These are phyloP conservation scores for Amborella trichopoda DNA, from an alignment of 164 flowering plant genomes.

Conservation along the genomic window DNA sequence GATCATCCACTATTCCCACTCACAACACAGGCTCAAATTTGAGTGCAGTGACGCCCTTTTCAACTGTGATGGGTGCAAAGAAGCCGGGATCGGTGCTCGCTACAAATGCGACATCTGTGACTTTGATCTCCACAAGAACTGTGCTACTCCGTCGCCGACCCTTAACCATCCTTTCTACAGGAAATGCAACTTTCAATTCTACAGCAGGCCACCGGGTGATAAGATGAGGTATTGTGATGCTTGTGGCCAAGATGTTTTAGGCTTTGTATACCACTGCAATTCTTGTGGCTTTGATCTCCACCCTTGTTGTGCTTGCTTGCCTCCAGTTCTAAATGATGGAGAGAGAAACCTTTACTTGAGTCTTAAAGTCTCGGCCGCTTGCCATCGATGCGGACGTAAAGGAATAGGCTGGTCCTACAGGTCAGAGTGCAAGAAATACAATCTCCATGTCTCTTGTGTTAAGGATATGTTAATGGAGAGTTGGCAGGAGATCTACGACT, in stretches of 20 bases:
- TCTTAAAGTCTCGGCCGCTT: constrained; percentile 25
- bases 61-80: constrained; percentile 63
- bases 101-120: constrained; percentile 43
- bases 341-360: constrained; percentile 25
- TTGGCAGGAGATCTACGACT: constrained; percentile 43
- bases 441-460: constrained; percentile 54
- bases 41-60: constrained; percentile 47
- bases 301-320: constrained; percentile 56
- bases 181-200: constrained; percentile 37
- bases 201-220: constrained; percentile 27
- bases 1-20: constrained; percentile 34
- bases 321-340: constrained; percentile 40
- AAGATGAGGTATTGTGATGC: constrained; percentile 33
- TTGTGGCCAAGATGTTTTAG: constrained; percentile 29
- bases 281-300: constrained; percentile 51
- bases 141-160: constrained; percentile 27
- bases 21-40: constrained; percentile 40
- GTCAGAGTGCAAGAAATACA: constrained; percentile 32
- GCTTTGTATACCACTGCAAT: constrained; percentile 45
- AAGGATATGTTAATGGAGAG: constrained; percentile 48
- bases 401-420: constrained; percentile 53
- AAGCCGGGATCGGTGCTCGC: constrained; percentile 43
- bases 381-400: constrained; percentile 39
- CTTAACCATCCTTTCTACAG: constrained; percentile 36
- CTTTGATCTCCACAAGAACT: constrained; percentile 40